Evolutionary conservation across 2,329 filamentous ascomycete genomes (phyloP).

Genomic region (Colletotrichum sp.): DNA sequence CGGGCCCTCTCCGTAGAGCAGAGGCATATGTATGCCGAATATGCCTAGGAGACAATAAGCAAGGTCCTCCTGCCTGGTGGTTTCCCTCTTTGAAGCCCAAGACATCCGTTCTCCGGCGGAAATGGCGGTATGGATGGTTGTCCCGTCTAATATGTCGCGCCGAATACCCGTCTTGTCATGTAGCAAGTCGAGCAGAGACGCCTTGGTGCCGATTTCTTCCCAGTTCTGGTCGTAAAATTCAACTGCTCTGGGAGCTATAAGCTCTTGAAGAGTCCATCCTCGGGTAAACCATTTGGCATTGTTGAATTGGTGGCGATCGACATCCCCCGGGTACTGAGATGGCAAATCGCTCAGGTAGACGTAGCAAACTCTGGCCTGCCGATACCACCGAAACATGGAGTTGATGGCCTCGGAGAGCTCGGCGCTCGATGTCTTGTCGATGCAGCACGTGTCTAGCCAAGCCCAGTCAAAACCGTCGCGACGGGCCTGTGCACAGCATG

Average conservation of each 20-base stretch:
- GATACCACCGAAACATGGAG: conserved; percentile 26
- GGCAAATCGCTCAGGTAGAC: conserved; percentile 21
- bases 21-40: conserved; percentile 37
- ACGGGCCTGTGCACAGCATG: conserved; percentile 22
- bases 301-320: background rate
- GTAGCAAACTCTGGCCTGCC: conserved; percentile 29
- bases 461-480: conserved; percentile 26
- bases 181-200: background rate
- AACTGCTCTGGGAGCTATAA: conserved; percentile 30
- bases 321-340: background rate
- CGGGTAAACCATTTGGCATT: conserved; percentile 25
- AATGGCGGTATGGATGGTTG: background rate
- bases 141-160: background rate
- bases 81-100: conserved; percentile 33
- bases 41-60: conserved; percentile 37
- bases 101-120: background rate
- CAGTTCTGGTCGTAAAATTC: conserved; percentile 32
- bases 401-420: conserved; percentile 33
- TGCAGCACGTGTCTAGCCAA: conserved; percentile 35
- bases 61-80: conserved; percentile 32
- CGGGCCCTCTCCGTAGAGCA: conserved; percentile 35
- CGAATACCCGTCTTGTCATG: background rate
- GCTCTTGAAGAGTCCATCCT: conserved; percentile 34
- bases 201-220: conserved; percentile 29
- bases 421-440: conserved; percentile 31